Evolutionary conservation across 2,329 filamentous ascomycete species (phyloP).

Genomic region (Epichloe hybrida): DNA sequence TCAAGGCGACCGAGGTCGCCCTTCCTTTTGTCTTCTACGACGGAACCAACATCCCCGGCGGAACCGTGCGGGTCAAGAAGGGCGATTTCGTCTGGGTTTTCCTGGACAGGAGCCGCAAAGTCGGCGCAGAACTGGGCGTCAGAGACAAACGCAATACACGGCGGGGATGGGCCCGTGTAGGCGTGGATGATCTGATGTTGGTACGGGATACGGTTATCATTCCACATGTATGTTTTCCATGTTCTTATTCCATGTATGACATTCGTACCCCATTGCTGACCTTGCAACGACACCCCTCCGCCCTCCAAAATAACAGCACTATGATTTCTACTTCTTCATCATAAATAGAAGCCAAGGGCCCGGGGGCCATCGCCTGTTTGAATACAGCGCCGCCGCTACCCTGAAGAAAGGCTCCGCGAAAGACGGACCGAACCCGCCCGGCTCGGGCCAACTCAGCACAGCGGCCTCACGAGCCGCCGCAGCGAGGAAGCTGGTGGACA

Average conservation of each 20-base stretch:
- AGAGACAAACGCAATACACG: constrained; percentile 52
- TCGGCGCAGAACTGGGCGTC: constrained; percentile 71
- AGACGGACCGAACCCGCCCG: neutral
- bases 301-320: constrained; percentile 48
- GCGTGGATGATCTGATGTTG: constrained; percentile 90
- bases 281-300: neutral
- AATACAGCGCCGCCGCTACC: constrained; percentile 48
- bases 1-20: constrained; percentile 78
- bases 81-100: constrained; percentile 90
- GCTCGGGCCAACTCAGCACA: constrained; percentile 15
- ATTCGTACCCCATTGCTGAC: neutral
- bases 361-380: constrained; percentile 61
- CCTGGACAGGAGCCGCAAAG: constrained; percentile 78
- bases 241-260: neutral
- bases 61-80: constrained; percentile 76
- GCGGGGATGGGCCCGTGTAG: constrained; percentile 83
- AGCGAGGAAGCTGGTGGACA: constrained; percentile 27
- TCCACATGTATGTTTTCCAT: constrained; percentile 59
- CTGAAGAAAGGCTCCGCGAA: constrained; percentile 6
- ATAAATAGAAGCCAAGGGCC: constrained; percentile 72
- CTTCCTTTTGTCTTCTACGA: constrained; percentile 97
- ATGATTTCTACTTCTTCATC: constrained; percentile 94
- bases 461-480: constrained; percentile 24
- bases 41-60: constrained; percentile 77
- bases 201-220: constrained; percentile 85